Conservation (phyloP, 257 asterid species). For the Plectranthus barbatus region DNA sequence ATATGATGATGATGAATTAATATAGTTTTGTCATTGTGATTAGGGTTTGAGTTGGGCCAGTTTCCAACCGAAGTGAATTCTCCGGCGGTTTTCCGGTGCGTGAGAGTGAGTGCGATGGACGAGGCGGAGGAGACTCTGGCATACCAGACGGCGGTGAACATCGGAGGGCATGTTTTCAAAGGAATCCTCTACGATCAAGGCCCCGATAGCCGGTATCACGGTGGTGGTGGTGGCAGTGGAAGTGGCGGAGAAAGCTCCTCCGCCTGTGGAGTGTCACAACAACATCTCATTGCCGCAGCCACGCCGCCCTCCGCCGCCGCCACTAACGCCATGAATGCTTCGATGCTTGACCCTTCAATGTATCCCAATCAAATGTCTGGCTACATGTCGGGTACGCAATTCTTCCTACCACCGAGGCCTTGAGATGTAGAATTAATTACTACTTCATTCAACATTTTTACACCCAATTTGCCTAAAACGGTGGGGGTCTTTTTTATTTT, state of each 20-base stretch:
- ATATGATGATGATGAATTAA: too few relatives aligned
- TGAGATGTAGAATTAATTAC: not conserved
- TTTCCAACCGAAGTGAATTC: conserved; percentile 45
- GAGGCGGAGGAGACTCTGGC: conserved; percentile 42
- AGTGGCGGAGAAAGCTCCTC: conserved; percentile 28
- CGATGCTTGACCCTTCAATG: conserved; percentile 52
- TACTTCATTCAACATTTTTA: not conserved
- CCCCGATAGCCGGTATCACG: conserved; percentile 24
- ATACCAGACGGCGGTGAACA: conserved; percentile 51
- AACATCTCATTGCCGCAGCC: conserved; percentile 25
- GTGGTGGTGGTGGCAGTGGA: too few relatives aligned
- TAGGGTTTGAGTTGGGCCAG: conserved; percentile 39
- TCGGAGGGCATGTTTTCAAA: conserved; percentile 54
- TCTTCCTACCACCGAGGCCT: conserved; percentile 65
- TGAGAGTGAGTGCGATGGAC: conserved; percentile 35
- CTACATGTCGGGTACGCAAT: conserved; percentile 85
- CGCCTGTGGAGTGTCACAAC: conserved; percentile 9
- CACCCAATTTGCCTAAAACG: not conserved
- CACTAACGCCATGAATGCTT: conserved; percentile 13
- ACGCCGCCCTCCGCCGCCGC: conserved; percentile 15
- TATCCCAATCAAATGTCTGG: conserved; percentile 48
- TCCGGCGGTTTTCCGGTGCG: conserved; percentile 46
- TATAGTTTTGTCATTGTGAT: not conserved
- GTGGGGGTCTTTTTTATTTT: conserved; percentile 2
- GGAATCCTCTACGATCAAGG: conserved; percentile 66